Evolutionary conservation across 495 filamentous ascomycete species (phyloP).

Genomic region (Penicillium bovifimosum): DNA sequence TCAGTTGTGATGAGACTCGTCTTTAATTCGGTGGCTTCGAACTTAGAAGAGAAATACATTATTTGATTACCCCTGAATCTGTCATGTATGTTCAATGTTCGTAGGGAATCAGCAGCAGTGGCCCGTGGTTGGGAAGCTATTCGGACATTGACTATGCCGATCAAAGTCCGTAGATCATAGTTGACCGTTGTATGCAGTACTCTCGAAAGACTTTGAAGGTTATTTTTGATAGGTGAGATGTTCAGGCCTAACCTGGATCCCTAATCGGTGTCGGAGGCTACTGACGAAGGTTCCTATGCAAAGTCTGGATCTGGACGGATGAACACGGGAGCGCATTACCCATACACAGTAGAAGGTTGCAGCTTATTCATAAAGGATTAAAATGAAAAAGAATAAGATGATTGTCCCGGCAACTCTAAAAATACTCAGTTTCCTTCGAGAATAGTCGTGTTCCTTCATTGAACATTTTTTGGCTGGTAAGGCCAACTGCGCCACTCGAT

Average conservation of each 20-base stretch:
- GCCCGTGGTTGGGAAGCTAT: too few species aligned
- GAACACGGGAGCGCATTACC: background rate
- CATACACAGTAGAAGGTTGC: too few species aligned
- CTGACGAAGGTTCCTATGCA: background rate
- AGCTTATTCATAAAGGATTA: too few species aligned
- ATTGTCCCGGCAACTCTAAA: constrained; percentile 4
- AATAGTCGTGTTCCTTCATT: constrained; percentile 5
- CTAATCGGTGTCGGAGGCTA: background rate
- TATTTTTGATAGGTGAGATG: background rate
- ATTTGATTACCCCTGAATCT: too few species aligned
- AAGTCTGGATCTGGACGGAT: background rate
- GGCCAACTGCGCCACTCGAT: constrained; percentile 19
- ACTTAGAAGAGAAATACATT: too few species aligned
- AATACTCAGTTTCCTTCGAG: background rate
- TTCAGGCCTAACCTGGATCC: background rate
- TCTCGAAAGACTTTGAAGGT: too few species aligned
- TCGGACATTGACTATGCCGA: too few species aligned
- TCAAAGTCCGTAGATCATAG: too few species aligned
- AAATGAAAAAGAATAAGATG: background rate
- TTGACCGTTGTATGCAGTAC: too few species aligned
- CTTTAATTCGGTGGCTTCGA: background rate
- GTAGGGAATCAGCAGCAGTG: too few species aligned
- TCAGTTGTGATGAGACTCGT: too few species aligned
- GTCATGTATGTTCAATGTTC: too few species aligned
- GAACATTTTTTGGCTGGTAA: background rate